Evolutionary conservation across 306 rosid species (phyloP), one percentile per base, ranked within the genome.

Genomic region (Inga oerstediana): DNA sequence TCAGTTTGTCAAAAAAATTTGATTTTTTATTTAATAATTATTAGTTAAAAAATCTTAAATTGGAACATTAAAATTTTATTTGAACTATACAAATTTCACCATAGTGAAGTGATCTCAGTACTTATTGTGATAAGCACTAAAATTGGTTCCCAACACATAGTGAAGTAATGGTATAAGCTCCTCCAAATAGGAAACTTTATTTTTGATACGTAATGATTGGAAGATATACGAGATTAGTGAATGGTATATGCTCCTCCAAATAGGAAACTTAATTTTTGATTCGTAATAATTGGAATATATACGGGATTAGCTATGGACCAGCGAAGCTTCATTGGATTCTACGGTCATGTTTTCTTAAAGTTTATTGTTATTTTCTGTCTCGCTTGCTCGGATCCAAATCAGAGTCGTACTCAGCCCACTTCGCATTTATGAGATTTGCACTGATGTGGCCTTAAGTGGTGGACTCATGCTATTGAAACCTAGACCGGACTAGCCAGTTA

Each of bases 301-400:
- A 39, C 16, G 79, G 41, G 41, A 15, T 39, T 6, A 49, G 54
- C 39, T 17, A 81, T 48, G 44, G 75, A 85, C 87, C 83, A 69
- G 88, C 86, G 87, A 87, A 90, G 77, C 76, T 74, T 69, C 81
- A 79, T 81, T 17, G 83, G 91, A 88, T 90, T 88, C 91, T 49
- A 81, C 79, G 32, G 44, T 11, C 43, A 39, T 19, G 11, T 79
- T 39, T 64, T 64, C 43, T 39, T 39, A 14, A 54, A 13, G 7
- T 27, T 62, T 62, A 13, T 24, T 27, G 15, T 61, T 61, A 22
- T 11, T 61, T 61, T 62, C 43, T 0, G 69, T 27, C 69, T 62
- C 37, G 4, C 7, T 70, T 70, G 74, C 51, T 41, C 12, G 32
- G 34, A 41, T 7, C 10, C 49, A 39, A 69, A 69, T 39, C 11